phyloP scores from a whole-genome alignment of 352 stramenopile genomes.

The Phytophthora nicotianae region DNA sequence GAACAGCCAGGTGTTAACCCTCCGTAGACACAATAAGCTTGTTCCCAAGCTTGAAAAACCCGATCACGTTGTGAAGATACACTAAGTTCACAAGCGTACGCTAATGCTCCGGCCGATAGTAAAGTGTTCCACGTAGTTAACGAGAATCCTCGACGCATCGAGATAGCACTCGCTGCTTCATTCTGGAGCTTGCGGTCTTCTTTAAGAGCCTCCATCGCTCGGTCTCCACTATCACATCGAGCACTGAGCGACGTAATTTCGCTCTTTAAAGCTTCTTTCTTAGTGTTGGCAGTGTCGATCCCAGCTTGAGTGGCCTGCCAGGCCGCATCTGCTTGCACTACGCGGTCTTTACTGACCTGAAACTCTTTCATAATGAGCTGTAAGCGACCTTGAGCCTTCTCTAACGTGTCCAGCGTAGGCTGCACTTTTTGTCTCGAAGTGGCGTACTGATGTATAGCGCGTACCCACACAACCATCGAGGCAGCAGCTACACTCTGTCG shows the following conservation, averaged over 20 bases:
- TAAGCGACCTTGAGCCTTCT: constrained; percentile 57
- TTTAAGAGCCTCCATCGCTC: constrained; percentile 42
- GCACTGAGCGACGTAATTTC: constrained; percentile 39
- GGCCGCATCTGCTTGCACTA: constrained; percentile 51
- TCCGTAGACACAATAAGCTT: constrained; percentile 27
- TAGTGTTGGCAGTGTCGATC: constrained; percentile 30
- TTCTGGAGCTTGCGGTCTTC: constrained; percentile 39
- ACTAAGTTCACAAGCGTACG: constrained; percentile 37
- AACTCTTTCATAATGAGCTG: constrained; percentile 67
- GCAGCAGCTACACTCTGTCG: constrained; percentile 79
- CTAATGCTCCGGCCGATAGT: constrained; percentile 45
- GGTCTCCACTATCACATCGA: constrained; percentile 36
- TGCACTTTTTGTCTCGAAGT: constrained; percentile 51
- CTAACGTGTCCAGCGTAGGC: constrained; percentile 70
- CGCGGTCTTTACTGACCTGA: constrained; percentile 68
- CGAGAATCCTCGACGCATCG: constrained; percentile 28
- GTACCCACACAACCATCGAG: constrained; percentile 80
- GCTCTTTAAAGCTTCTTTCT: constrained; percentile 34
- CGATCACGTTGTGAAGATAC: constrained; percentile 4
- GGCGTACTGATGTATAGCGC: constrained; percentile 71
- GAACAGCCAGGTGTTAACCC: constrained; percentile 31
- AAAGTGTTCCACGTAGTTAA: constrained; percentile 63
- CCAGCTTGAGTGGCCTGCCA: constrained; percentile 31
- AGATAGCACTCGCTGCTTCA: constrained; percentile 17
- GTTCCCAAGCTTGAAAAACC: constrained; percentile 28